Evolutionary conservation across 1,139 yeast genomes (phyloP), one percentile per base, ranked within the genome.

Genomic region (Suhomyces bolitotheri): DNA sequence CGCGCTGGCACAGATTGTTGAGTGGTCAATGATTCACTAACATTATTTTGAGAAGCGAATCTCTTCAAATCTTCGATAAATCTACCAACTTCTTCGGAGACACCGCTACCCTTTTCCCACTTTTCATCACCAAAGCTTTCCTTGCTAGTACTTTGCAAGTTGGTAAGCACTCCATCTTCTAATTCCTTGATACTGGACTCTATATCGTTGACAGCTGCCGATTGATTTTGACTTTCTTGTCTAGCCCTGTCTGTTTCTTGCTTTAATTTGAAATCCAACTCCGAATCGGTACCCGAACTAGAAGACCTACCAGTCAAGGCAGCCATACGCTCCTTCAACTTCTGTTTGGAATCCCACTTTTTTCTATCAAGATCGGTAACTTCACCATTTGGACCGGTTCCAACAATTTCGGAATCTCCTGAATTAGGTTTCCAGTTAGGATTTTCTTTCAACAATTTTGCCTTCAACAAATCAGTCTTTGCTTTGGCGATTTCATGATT

Each of bases 101-200:
- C 79, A 16, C 94, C 96, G 40, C 81, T 66, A 10, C 96, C 97
- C 34, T 80, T 75, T 46, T 87, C 96, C 94, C 95, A 92, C 51
- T 84, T 82, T 16, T 78, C 71, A 27, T 76, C 72, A 7, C 83
- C 86, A 22, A 78, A 67, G 41, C 76, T 78, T 28, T 69, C 69
- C 21, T 67, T 64, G 16, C 58, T 61, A 7, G 73, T 62, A 2
- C 72, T 61, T 22, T 70, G 69, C 36, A 80, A 66, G 25, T 66
- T 64, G 2, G 56, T 47, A 7, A 68, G 64, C 35, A 89, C 73
- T 20, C 84, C 85, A 7, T 75, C 72, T 45, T 86, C 87, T 33
- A 89, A 67, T 22, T 82, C 84, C 36, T 74, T 75, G 44, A 90
- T 84, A 22, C 95, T 82, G 8, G 72, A 61, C 50, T 84, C 86